Base-by-base conservation (phyloP, 495 filamentous ascomycete genomes). In the Schizothecium vesticola region DNA sequence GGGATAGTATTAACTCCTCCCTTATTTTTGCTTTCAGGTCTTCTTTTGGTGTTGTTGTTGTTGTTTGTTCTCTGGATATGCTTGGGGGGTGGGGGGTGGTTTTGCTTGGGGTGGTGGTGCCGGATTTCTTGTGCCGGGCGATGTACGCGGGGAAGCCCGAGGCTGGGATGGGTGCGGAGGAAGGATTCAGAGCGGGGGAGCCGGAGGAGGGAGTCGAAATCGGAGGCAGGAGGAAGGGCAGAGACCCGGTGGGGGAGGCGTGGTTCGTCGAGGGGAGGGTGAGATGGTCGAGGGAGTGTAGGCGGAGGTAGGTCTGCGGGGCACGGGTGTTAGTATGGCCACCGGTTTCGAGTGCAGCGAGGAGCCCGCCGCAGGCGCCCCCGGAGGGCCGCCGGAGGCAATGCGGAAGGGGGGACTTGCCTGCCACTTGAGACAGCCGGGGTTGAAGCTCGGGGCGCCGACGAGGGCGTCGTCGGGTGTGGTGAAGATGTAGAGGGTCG, bases 391-490 rank as follows among this genome's bases (percentile, higher is more conserved):
- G 23, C 60, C 58, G 51, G 51, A 25, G 36, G 70, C 57, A 61
- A 58, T 29, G 22, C 21, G 56, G 16, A 16, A 36, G 60, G 61
- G 58, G 36, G 51, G 6, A 83, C 88, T 61, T 74, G 93, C 94
- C 90, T 97, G 95, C 93, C 93, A 97, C 80, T 94, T 97, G 70
- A 99, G 83, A 83, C 95, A 99, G 71, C 86, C 87, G 3, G 95
- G 95, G 79, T 98, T 97, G 81, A 91, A 97, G 61, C 91, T 94
- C 23, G 93, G 92, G 25, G 82, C 77, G 13, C 89, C 90, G 33
- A 73, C 71, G 26, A 77, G 74, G 23, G 89, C 92, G 68, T 89
- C 90, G 26, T 83, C 78, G 1, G 88, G 84, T 13, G 87, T 87
- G 61, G 86, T 86, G 78, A 97, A 98, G 33, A 97, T 81, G 75